Base-by-base conservation (phyloP, 148 eudicot species). In the Pharnaceum exiguum region DNA sequence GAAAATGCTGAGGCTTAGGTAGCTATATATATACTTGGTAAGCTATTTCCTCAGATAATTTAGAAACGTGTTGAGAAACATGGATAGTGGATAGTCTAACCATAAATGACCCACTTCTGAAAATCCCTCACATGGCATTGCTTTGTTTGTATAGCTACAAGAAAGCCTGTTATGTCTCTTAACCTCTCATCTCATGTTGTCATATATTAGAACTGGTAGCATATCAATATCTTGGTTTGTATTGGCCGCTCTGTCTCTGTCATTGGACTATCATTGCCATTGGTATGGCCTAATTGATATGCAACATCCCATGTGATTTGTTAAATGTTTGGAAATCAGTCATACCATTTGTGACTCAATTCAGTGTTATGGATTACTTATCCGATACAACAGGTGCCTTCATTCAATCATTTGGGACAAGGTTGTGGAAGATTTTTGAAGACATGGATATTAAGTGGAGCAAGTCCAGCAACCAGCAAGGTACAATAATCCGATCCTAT, bases 101-200 rank as follows among this genome's bases (percentile, higher is more conserved):
- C n/a, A n/a, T n/a, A 30, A 30, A 47, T 23, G 54, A 28, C 54
- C 54, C 16, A 49, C 54, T 30, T 27, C 7, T 25, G 25, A 31
- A 49, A 49, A 18, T 10, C 26, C 15, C 33, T 26, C 33, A 49
- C 54, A 49, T 49, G 54, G 54, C 19, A 13, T 49, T 49, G 54
- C 28, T 49, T 49, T 1, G 33, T 28, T 49, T 16, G 54, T 19
- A 0, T 49, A 10, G 18, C 7, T 16, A 27, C 31, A 12, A 1
- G 18, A 3, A 43, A 43, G 25, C 31, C 18, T 5, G 13, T 10
- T 47, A 22, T 12, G 3, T 13, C 16, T 47, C 31, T 10, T 26
- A 2, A 8, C 54, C 54, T 24, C 10, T 25, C 54, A 26, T 25
- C 32, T 28, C 33, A 5, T 25, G 17, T 7, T 2, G 17, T 10